Base-by-base conservation (phyloP, 768 basidiomycete species). In the Tubosaeta sp. region DNA sequence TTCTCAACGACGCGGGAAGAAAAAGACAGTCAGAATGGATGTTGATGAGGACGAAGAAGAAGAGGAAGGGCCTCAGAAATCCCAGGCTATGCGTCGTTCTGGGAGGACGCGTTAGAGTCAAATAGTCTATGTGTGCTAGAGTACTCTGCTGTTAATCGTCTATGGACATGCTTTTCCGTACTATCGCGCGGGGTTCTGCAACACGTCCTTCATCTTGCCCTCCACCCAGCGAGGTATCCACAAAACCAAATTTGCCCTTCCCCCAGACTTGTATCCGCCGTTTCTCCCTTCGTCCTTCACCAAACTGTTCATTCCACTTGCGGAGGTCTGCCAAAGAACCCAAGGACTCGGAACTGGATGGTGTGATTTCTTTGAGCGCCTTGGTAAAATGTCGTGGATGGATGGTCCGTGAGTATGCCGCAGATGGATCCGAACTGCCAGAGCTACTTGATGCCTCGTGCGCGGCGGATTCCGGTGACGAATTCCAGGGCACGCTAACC, bases 251-350 rank as follows among this genome's bases (percentile, higher is more conserved):
- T 42, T 79, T 77, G 51, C 84, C 90, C 60, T 86, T 90, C 22
- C 94, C 94, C 81, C 94, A 93, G 30, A 87, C 84, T 60, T 84
- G 82, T 60, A 79, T 78, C 32, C 80, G 79, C 60, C 76, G 84
- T 46, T 78, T 80, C 32, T 85, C 80, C 55, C 74, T 79, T 16
- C 80, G 72, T 6, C 91, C 92, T 66, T 95, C 93, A 22, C 94
- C 94, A 67, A 93, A 94, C 65, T 94, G 89, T 42, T 94, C 88
- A 54, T 95, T 94, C 91, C 91, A 94, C 70, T 86, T 87, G 39
- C 86, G 79, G 39, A 93, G 72, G 50, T 87, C 87, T 2, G 83
- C 71, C 30, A 91, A 79, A 44, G 80, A 87, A 43, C 87, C 88
- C 3, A 89, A 71, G 12, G 81, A 75, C 68, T 95, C 94, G 3